Base-by-base conservation (phyloP, 1,139 yeast species). In the Candida sp. region DNA sequence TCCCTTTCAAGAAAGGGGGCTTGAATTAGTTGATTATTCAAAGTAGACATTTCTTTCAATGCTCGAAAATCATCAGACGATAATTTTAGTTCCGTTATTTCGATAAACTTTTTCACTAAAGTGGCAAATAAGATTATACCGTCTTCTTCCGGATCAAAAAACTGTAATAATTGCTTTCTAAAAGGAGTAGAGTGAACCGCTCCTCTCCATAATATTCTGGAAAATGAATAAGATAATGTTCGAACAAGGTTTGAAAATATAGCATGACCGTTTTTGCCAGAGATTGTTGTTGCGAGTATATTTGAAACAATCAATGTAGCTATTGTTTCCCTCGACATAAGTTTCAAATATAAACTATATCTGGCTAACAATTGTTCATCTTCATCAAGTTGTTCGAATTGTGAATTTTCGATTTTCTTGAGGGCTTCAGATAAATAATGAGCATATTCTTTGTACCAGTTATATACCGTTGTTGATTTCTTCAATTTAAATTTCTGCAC, bases 231-330 rank as follows among this genome's bases (percentile, higher is more conserved):
- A 8, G 54, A 42, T 5, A 58, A 43, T 5, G 44, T 30, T 7
- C 39, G 42, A 3, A 57, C 55, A 29, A 62, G 39, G 3, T 51
- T 47, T 5, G 54, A 32, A 11, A 61, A 51, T 15, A 46, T 50
- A 9, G 50, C 53, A 36, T 54, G 43, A 1, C 59, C 60, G 1
- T 43, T 33, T 3, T 50, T 47, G 1, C 61, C 43, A 1, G 59
- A 39, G 8, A 63, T 45, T 0, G 66, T 56, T 15, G 49, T 46
- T 1, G 61, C 46, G 21, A 66, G 45, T 40, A 63, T 9, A 50
- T 47, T 36, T 43, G 54, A 59, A n/a, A 65, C 45, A 9, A 63
- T 39, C 12, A 63, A 22, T 2, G 62, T 54, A 5, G 53, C 53
- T n/a, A 64, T 39, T 3, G 54, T 45, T 19, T 55, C 44, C 4